Evolutionary conservation across 2,329 filamentous ascomycete genomes (phyloP), one percentile per base, ranked within the genome.

Genomic region (Ascosphaera aggregata): DNA sequence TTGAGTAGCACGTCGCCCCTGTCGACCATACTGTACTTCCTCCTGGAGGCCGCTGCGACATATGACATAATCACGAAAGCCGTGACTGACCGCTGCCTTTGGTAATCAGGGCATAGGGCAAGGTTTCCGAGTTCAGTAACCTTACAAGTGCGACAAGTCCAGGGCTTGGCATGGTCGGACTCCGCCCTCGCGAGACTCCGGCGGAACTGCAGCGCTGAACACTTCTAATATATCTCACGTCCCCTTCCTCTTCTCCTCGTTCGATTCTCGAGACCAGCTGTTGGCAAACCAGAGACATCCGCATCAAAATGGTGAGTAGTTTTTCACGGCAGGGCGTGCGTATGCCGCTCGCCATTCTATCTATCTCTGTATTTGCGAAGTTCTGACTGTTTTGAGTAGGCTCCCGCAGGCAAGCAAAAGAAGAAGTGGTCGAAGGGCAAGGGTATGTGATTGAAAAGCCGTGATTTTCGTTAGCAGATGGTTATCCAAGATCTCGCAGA

Each of bases 401-500:
- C 61, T 44, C 59, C 61, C 50, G 55, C 60, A 62, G 58, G 57
- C 57, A 64, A 64, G 55, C 61, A 64, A 48, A 65, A 65, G 61
- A 66, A 66, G 62, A 66, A 66, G 63, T 66, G 63, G 63, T 66
- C 63, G 46, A 66, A 66, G 60, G 63, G 63, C 55, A 66, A 66
- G 58, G 63, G 63, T 66, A 64, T 51, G 59, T 35, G 7, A 7
- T 27, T 7, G 22, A 5, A 27, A 7, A 27, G 7, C 22, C 11
- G 5, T 5, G 22, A 27, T 5, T 27, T 27, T 11, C 11, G 22
- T 27, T 27, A 7, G 22, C 5, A 11, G 7, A 11, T 27, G 22
- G 22, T 7, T 27, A 27, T n/a, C n/a, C n/a, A n/a, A n/a, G n/a
- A n/a, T n/a, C n/a, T n/a, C n/a, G n/a, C n/a, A n/a, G n/a, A n/a